Evolutionary conservation across 441 rosid genomes (phyloP).

Genomic region (Rhodomyrtus psidioides): DNA sequence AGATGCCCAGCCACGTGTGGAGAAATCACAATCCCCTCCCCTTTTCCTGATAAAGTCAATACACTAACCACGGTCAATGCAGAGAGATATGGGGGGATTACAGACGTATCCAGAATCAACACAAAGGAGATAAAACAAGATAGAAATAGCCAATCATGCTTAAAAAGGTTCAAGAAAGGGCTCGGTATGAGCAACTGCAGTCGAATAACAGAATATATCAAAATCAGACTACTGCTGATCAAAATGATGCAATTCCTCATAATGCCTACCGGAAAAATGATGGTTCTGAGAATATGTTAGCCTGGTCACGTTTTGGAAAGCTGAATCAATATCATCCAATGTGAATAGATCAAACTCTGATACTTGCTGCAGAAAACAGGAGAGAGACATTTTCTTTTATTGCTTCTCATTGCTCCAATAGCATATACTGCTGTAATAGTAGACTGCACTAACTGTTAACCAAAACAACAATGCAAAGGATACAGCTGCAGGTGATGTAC

Average conservation of each 20-base stretch:
- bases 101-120: background rate
- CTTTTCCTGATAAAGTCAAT: conserved; percentile 50
- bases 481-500: background rate
- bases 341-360: conserved; percentile 91
- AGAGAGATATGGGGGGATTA: background rate
- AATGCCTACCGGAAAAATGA: conserved; percentile 66
- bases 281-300: conserved; percentile 83
- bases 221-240: background rate
- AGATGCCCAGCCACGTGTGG: conserved; percentile 97
- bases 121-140: background rate
- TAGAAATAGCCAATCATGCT: background rate
- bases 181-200: background rate
- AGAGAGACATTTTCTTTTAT: background rate
- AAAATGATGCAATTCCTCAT: background rate
- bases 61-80: background rate
- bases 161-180: background rate
- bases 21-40: conserved; percentile 91
- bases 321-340: conserved; percentile 83
- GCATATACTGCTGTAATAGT: background rate
- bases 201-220: background rate
- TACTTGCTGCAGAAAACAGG: conserved; percentile 59
- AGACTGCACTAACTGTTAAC: background rate
- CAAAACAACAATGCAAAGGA: background rate
- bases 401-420: background rate
- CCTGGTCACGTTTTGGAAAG: conserved; percentile 82